These are phyloP conservation scores for Parvularia atlantis DNA, from an alignment of 78 protist genomes.

Conservation along the genomic window DNA sequence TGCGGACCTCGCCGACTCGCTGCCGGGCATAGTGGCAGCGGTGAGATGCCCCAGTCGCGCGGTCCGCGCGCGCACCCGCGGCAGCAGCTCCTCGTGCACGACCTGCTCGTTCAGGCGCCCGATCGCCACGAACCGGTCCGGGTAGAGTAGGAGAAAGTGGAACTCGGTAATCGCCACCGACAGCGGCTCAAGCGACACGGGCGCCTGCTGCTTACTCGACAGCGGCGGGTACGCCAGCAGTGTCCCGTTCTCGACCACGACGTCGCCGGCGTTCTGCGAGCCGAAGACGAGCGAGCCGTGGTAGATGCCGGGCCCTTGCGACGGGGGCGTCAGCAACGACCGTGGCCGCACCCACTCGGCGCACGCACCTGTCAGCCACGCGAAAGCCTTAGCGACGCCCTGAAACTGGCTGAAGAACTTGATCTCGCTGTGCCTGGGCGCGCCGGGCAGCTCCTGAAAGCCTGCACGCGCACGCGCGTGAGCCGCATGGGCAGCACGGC, in stretches of 20 bases:
- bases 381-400: slow-evolving; percentile 37
- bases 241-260: slow-evolving; percentile 12
- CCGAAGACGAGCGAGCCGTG: slow-evolving; percentile 47
- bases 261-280: slow-evolving; percentile 50
- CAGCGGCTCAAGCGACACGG: slow-evolving; percentile 11
- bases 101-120: slow-evolving; percentile 36
- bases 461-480: not conserved
- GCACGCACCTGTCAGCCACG: slow-evolving; percentile 65
- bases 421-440: slow-evolving; percentile 22
- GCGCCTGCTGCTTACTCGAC: not conserved
- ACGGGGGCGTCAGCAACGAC: too few species aligned
- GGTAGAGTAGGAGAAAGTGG: slow-evolving; percentile 52
- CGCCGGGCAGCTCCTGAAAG: slow-evolving; percentile 52
- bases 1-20: slow-evolving; percentile 1
- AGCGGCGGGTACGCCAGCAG: slow-evolving; percentile 22
- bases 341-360: too few species aligned
- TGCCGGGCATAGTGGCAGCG: too few species aligned
- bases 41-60: too few species aligned
- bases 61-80: too few species aligned
- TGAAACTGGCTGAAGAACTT: slow-evolving; percentile 28
- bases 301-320: slow-evolving; percentile 33
- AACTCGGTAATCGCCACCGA: slow-evolving; percentile 40
- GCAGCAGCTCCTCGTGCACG: slow-evolving; percentile 44
- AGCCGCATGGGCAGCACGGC: not conserved
- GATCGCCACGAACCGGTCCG: slow-evolving; percentile 42